Evolutionary conservation across 306 rosid species (phyloP), one percentile per base, ranked within the genome.

Genomic region (Acacia melanoxylon): DNA sequence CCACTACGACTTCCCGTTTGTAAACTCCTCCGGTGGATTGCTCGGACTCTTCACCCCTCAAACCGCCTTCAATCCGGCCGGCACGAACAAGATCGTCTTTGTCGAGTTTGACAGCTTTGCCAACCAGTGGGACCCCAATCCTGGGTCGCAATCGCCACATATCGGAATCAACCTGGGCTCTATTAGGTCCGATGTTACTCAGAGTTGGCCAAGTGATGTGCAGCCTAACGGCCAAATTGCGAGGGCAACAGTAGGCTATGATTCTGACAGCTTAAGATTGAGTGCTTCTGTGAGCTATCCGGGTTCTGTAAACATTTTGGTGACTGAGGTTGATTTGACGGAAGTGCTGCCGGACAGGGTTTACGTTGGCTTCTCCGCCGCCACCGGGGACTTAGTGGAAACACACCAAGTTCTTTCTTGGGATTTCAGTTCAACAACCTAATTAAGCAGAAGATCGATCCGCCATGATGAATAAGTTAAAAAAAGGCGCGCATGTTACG

Each of bases 101-200:
- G 83, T 88, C 2, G 91, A 88, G 85, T 86, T 88, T 31, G 91
- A 88, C 29, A 84, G 83, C n/a, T 77, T 25, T 1, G 4, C 35
- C 3, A 84, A 86, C 3, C 66, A 70, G 29, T 84, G 88, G 82
- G 89, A 86, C 35, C 84, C 83, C 0, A 31, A 5, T 37, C 74
- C 80, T 2, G 15, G 3, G 9, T 20, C 24, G 4, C 22, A 65
- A 11, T 29, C 71, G 14, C 79, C 81, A 72, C 88, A 89, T 65
- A 81, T 87, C 0, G 92, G 92, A 67, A 86, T 89, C 9, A 82
- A 87, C 45, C 20, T 76, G 5, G 78, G 78, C 46, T 81, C 86
- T 10, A 73, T 89, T 16, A 45, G 17, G 71, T 86, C 89, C 4
- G 61, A 42, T 4, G 76, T 13, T 2, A 31, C 51, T 41, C 42